Conservation (phyloP, 495 filamentous ascomycete species). For the Neurospora tetrasperma region DNA sequence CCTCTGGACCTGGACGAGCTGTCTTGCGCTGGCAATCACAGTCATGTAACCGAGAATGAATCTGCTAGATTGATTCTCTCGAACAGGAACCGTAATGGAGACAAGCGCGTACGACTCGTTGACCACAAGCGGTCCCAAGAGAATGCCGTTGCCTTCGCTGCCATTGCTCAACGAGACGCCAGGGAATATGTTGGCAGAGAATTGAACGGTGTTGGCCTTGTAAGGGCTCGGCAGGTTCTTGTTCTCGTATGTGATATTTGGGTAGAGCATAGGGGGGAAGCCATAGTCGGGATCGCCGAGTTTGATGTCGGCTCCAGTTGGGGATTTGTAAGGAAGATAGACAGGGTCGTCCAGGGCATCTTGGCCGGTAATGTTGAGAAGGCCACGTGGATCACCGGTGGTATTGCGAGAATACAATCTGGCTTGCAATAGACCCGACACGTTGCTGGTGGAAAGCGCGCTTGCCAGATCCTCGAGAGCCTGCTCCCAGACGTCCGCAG, state of each 20-base stretch:
- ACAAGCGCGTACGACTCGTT: constrained; percentile 64
- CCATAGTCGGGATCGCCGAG: constrained; percentile 52
- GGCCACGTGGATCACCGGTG: constrained; percentile 38
- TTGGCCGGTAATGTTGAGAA: constrained; percentile 52
- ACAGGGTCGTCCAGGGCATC: constrained; percentile 27
- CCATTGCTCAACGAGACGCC: constrained; percentile 43
- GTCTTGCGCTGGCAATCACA: constrained; percentile 50
- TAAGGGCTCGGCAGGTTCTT: constrained; percentile 25
- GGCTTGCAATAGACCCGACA: constrained; percentile 52
- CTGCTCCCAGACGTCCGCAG: constrained; percentile 37
- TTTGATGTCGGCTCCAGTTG: constrained; percentile 45
- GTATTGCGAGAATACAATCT: constrained; percentile 53
- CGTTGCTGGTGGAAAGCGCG: constrained; percentile 44
- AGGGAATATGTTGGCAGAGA: constrained; percentile 31
- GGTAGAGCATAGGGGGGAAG: constrained; percentile 59
- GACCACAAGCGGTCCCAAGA: constrained; percentile 58
- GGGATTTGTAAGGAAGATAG: constrained; percentile 43
- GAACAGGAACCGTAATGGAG: constrained; percentile 68
- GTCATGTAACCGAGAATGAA: constrained; percentile 70
- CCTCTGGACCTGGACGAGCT: constrained; percentile 45
- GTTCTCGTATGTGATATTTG: constrained; percentile 56
- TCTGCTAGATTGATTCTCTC: constrained; percentile 45
- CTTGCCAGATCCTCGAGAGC: constrained; percentile 49
- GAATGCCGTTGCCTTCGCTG: constrained; percentile 38
- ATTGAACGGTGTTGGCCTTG: constrained; percentile 29